These are phyloP conservation scores for Bruguiera gymnorhiza DNA, from an alignment of 345 rosid species.

Conservation along the genomic window DNA sequence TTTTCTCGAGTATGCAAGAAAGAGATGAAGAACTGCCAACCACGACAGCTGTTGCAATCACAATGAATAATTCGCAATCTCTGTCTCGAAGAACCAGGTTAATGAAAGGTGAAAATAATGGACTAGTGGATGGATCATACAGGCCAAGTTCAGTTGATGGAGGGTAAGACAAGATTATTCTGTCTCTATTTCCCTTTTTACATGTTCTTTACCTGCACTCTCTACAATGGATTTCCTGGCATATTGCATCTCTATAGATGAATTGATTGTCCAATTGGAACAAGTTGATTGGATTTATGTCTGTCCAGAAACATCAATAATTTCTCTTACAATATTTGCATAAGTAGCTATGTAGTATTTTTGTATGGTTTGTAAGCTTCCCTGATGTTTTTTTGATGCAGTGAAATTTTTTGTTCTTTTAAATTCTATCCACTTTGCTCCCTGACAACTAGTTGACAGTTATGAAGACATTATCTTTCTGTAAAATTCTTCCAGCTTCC, in stretches of 20 bases:
- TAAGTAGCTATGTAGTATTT: background rate
- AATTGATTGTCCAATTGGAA: background rate
- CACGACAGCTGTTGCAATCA: slow-evolving; percentile 64
- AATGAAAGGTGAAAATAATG: slow-evolving; percentile 74
- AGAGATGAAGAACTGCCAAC: slow-evolving; percentile 90
- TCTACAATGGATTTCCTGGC: background rate
- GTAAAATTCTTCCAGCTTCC: background rate
- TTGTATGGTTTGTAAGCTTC: background rate
- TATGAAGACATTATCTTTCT: too few species aligned
- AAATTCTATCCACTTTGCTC: background rate
- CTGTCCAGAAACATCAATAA: background rate
- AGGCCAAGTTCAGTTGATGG: slow-evolving; percentile 66
- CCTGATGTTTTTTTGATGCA: background rate
- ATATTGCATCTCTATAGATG: background rate
- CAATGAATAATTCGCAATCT: slow-evolving; percentile 67
- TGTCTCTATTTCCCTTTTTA: background rate
- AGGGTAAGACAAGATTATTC: slow-evolving; percentile 45
- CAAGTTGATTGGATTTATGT: background rate
- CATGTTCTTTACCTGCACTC: background rate
- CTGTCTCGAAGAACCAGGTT: slow-evolving; percentile 88
- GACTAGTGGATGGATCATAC: slow-evolving; percentile 65
- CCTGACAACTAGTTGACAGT: background rate
- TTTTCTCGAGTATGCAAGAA: slow-evolving; percentile 67
- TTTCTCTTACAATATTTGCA: background rate
- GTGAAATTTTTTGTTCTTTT: background rate